Conservation (phyloP, 83 land plant genomes). For the Diphasiastrum complanatum region DNA sequence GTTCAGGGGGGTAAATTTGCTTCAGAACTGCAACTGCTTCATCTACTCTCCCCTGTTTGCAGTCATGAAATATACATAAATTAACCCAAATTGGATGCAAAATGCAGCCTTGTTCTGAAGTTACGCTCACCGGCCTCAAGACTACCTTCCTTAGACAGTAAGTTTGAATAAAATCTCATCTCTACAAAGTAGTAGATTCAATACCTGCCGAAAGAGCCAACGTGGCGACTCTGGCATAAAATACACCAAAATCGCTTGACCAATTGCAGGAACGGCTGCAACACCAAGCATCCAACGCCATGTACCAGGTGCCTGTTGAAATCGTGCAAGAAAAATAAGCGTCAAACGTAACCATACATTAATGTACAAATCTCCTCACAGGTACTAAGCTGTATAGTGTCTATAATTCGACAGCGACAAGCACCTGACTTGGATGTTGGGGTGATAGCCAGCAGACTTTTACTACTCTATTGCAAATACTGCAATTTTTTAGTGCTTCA, state of each 20-base stretch:
- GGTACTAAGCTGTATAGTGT: too few relatives aligned
- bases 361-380: too few relatives aligned
- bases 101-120: background rate
- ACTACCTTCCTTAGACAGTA: too few relatives aligned
- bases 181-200: background rate
- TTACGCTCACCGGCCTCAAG: background rate
- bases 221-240: slow-evolving; percentile 77
- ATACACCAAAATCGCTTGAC: slow-evolving; percentile 55
- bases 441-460: too few relatives aligned
- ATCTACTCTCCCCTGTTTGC: slow-evolving; percentile 34
- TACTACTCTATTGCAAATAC: too few relatives aligned
- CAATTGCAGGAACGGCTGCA: slow-evolving; percentile 63
- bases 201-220: slow-evolving; percentile 59
- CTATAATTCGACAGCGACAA: too few relatives aligned
- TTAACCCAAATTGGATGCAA: background rate
- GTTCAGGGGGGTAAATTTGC: slow-evolving; percentile 44
- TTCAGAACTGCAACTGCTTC: slow-evolving; percentile 43
- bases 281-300: slow-evolving; percentile 95
- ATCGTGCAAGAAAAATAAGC: too few relatives aligned
- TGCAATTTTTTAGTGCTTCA: too few relatives aligned
- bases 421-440: too few relatives aligned
- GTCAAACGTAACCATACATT: too few relatives aligned
- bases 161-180: background rate
- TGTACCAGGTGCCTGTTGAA: slow-evolving; percentile 59
- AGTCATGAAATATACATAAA: background rate